Percentiles rank a stretch among this genome's conserved stretches.
These are phyloP conservation scores for Didymella pinodella DNA, from an alignment of 2,329 filamentous ascomycete genomes.

Conservation along the genomic window DNA sequence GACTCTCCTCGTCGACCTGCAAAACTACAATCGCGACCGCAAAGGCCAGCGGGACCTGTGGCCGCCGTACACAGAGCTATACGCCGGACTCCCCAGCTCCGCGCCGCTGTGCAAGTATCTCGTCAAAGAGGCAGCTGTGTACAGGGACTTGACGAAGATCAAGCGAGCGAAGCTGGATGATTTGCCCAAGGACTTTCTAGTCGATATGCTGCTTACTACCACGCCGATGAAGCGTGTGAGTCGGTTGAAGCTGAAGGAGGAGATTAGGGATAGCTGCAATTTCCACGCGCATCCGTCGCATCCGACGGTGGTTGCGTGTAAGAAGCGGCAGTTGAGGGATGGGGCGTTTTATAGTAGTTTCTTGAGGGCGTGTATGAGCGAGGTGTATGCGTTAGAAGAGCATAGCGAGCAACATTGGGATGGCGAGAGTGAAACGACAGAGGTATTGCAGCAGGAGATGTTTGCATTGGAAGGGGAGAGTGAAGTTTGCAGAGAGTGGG, in stretches of 20 bases:
- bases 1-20: constrained; percentile 18
- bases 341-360: constrained; percentile 20
- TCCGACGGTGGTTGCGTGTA: constrained; percentile 9
- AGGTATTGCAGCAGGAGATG: constrained; percentile 22
- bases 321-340: constrained; percentile 14
- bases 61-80: constrained; percentile 17
- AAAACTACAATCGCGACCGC: constrained; percentile 22
- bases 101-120: constrained; percentile 20
- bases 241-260: constrained; percentile 18
- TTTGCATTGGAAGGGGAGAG: constrained; percentile 21
- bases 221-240: constrained; percentile 18
- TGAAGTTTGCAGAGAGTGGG: constrained; percentile 18
- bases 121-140: constrained; percentile 20
- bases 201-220: constrained; percentile 22
- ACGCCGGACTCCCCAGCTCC: constrained; percentile 8
- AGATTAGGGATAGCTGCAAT: constrained; percentile 17
- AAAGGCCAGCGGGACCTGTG: constrained; percentile 11
- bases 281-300: constrained; percentile 21
- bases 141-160: constrained; percentile 17
- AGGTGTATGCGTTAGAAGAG: constrained; percentile 23
- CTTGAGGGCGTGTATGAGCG: constrained; percentile 21
- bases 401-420: constrained; percentile 15
- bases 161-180: constrained; percentile 15
- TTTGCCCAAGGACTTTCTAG: constrained; percentile 21
- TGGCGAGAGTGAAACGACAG: constrained; percentile 23